Percentiles rank a stretch among this genome's conserved stretches.
Evolutionary conservation across 495 filamentous ascomycete species (phyloP).

Genomic region (Aspergillus coremiiformis): DNA sequence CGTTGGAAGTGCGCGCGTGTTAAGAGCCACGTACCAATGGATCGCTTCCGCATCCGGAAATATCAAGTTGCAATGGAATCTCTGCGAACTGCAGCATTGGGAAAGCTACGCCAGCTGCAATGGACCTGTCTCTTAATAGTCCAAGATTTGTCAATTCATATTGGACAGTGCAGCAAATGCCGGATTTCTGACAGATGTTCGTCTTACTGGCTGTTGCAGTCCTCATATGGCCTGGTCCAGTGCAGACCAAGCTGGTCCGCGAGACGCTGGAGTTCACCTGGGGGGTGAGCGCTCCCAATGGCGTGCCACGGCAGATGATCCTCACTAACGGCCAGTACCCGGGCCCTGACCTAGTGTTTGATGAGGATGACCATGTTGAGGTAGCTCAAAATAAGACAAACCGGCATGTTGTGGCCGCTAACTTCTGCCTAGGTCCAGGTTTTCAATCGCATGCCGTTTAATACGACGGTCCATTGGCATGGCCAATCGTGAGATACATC

Average conservation of each 20-base stretch:
- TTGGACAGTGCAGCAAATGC: not conserved
- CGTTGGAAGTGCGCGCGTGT: not conserved
- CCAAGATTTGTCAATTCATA: not conserved
- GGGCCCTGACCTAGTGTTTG: not conserved
- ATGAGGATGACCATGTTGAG: not conserved
- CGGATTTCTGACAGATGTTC: not conserved
- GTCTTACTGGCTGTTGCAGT: not conserved
- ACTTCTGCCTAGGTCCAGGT: not conserved
- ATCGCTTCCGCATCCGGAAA: not conserved
- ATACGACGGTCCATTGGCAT: not conserved
- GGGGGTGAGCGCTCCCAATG: not conserved
- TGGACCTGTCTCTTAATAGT: not conserved
- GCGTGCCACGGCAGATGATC: not conserved
- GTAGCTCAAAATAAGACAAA: not conserved
- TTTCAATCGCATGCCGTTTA: not conserved
- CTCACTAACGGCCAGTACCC: not conserved
- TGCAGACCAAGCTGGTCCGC: not conserved
- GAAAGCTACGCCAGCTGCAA: not conserved
- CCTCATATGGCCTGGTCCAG: not conserved
- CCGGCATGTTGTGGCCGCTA: not conserved
- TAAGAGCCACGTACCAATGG: not conserved
- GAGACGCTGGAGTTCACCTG: not conserved
- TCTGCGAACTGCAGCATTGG: not conserved
- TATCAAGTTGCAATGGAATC: not conserved
- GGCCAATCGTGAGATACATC: not conserved